Conservation (phyloP, 805 yeast species). For the Kockiozyma suomiensis region DNA sequence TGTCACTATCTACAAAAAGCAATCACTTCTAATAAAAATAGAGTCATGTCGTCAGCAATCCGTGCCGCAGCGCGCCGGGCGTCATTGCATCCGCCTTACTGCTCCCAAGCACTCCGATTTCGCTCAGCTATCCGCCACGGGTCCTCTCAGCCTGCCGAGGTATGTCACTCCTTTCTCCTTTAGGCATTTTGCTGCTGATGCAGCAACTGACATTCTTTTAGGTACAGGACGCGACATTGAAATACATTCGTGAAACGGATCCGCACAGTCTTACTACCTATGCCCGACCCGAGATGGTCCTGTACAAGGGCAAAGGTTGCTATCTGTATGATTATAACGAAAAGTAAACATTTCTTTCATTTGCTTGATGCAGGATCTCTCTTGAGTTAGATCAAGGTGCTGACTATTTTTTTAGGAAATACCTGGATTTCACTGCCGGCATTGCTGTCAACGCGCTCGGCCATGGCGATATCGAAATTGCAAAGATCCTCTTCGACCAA, state of each 20-base stretch:
- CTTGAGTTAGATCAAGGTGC: no score
- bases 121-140: conserved; percentile 2
- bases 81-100: not conserved
- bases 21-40: no score
- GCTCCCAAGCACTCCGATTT: not conserved
- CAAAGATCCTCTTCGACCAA: conserved; percentile 73
- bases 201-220: conserved; percentile 8
- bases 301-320: conserved; percentile 82
- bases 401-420: no score
- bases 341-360: conserved; percentile 38
- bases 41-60: conserved; percentile 10
- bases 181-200: no score
- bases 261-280: conserved; percentile 75
- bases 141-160: conserved; percentile 7
- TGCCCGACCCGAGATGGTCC: conserved; percentile 73
- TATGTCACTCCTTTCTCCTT: not conserved
- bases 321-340: conserved; percentile 78
- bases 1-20: not conserved
- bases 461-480: conserved; percentile 74
- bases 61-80: conserved; percentile 4
- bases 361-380: no score
- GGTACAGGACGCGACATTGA: conserved; percentile 41
- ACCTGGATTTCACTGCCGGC: conserved; percentile 91
- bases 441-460: conserved; percentile 97
- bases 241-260: conserved; percentile 50